phyloP scores from a whole-genome alignment of 2,329 filamentous ascomycete species.

The Karstenula rhodostoma region DNA sequence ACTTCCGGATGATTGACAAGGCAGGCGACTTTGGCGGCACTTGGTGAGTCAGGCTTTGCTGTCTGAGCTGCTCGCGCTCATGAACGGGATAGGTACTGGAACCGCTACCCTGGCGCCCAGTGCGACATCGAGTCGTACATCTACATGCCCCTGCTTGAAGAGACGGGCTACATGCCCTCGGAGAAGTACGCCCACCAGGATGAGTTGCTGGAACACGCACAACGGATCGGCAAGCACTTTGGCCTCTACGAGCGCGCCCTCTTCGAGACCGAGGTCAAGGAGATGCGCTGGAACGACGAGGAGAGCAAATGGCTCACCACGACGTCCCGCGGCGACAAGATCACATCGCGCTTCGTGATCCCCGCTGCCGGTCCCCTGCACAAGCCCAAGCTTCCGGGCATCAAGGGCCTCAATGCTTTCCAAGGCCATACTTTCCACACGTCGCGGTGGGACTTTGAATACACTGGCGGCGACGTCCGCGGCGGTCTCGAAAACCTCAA shows the following conservation, averaged over 20 bases:
- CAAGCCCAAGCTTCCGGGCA: constrained; percentile 49
- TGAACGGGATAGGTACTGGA: constrained; percentile 51
- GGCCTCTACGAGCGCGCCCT: constrained; percentile 53
- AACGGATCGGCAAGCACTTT: constrained; percentile 49
- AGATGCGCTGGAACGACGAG: constrained; percentile 58
- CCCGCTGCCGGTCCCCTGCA: constrained; percentile 53
- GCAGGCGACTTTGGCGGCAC: constrained; percentile 59
- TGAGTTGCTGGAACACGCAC: constrained; percentile 59
- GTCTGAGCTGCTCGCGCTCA: neutral
- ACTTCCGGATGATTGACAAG: constrained; percentile 55
- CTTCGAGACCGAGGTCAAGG: constrained; percentile 57
- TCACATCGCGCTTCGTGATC: constrained; percentile 52
- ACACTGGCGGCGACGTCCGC: constrained; percentile 50
- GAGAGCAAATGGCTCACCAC: constrained; percentile 39
- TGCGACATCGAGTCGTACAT: constrained; percentile 43
- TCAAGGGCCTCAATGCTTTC: constrained; percentile 32
- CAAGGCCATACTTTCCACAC: constrained; percentile 53
- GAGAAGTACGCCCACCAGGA: constrained; percentile 56
- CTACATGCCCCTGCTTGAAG: constrained; percentile 40
- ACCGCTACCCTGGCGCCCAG: constrained; percentile 40
- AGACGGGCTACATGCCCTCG: constrained; percentile 60
- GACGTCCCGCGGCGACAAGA: constrained; percentile 33
- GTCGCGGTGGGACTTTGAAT: constrained; percentile 54
- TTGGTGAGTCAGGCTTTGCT: constrained; percentile 40
- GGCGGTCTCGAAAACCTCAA: constrained; percentile 47